Evolutionary conservation across 129 eudicot genomes (phyloP), one percentile per base, ranked within the genome.

Genomic region (Flaveria linearis): DNA sequence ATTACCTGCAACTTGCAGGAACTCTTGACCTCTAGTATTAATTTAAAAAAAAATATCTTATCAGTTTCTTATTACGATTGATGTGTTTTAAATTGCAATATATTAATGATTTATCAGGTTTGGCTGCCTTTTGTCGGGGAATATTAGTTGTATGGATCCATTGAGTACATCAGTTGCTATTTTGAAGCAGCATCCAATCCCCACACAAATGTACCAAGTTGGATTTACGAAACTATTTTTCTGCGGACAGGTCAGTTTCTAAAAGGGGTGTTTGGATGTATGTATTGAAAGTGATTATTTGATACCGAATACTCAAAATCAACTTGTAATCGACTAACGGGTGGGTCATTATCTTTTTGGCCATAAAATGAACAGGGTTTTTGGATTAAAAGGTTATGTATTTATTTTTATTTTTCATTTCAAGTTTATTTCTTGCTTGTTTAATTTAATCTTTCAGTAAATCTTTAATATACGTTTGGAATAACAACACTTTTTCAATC

Each of bases 221-320:
- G 97, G 99, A 65, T 94, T 84, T 79, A 91, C 91, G 26, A 94
- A 89, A 72, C 53, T 94, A 61, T 94, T 78, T 85, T 94, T 94
- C 81, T 88, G 92, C 60, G 97, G 96, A 60, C 93, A 94, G 87
- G 99, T 94, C 42, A 64, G 68, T 17, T 79, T 52, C 20, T 75
- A n/a, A 18, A 30, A 16, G 8, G 41, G 68, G 36, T 65, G 70
- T 36, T 61, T 61, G 39, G 41, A 26, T 61, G 67, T 61, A 42
- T 25, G 39, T 61, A 13, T 61, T 61, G 63, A 57, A 9, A 57
- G 63, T 57, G 63, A 20, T 25, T 61, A 26, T 61, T 61, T 61
- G 18, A 61, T 23, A 26, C 13, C 4, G 7, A 61, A 61, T 25
- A 61, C 11, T 61, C n/a, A 60, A 8, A 60, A 56, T 20, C 28